phyloP scores from a whole-genome alignment of 1,284 basidiomycete species.

The Trametes polyzona region DNA sequence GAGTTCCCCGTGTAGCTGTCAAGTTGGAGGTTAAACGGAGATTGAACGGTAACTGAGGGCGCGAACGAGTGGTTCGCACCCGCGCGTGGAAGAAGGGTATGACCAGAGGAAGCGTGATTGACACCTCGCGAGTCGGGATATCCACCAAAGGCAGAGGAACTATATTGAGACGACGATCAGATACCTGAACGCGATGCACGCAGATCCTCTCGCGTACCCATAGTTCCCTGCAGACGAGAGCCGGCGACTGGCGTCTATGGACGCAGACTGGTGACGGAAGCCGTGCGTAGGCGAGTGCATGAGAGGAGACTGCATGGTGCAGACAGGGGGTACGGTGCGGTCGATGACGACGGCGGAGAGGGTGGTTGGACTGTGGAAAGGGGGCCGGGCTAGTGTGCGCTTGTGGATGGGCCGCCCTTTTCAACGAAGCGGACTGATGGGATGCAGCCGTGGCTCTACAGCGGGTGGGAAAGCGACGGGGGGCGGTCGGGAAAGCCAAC shows the following conservation, averaged over 20 bases:
- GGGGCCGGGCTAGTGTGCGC: background rate
- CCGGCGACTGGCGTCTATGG: background rate
- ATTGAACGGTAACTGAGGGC: background rate
- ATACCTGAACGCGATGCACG: background rate
- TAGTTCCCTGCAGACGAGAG: background rate
- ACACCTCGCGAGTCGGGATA: background rate
- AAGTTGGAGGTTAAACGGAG: background rate
- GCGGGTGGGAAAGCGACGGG: constrained; percentile 2
- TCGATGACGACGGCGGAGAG: background rate
- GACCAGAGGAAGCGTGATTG: background rate
- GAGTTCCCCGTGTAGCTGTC: background rate
- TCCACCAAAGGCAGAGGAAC: background rate
- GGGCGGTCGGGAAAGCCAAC: background rate
- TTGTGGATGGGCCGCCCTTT: background rate
- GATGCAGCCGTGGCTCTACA: constrained; percentile 6
- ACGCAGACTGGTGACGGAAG: background rate
- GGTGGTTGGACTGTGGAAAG: background rate
- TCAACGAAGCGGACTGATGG: background rate
- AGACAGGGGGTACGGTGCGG: background rate
- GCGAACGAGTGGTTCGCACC: background rate
- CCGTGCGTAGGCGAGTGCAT: background rate
- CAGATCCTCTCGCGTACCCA: constrained; percentile 3
- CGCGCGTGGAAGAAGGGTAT: background rate
- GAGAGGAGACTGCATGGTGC: background rate
- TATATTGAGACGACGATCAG: constrained; percentile 2